phyloP scores from a whole-genome alignment of 1,284 basidiomycete species.

The Cryptococcus sp. region DNA sequence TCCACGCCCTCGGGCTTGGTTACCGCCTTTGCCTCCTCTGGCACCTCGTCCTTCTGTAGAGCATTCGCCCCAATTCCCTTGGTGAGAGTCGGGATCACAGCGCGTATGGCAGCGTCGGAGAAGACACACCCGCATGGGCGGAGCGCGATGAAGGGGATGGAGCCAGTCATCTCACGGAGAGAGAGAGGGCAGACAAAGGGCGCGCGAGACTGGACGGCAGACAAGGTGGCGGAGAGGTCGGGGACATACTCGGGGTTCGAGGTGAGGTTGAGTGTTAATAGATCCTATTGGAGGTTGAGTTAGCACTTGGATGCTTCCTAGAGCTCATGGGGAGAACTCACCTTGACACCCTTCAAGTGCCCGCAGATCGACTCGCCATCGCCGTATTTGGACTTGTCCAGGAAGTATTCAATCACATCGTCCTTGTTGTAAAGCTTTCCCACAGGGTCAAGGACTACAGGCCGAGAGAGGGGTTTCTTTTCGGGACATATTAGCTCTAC shows the following conservation, averaged over 20 bases:
- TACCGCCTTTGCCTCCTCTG: slow-evolving; percentile 20
- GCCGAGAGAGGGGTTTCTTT: slow-evolving; percentile 75
- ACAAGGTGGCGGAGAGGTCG: slow-evolving; percentile 28
- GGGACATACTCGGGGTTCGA: slow-evolving; percentile 59
- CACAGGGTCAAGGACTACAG: slow-evolving; percentile 80
- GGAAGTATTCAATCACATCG: slow-evolving; percentile 76
- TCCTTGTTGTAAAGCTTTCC: slow-evolving; percentile 95
- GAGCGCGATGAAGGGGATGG: slow-evolving; percentile 79
- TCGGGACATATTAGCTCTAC: neutral
- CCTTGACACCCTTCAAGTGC: slow-evolving; percentile 82
- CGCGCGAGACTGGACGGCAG: slow-evolving; percentile 54
- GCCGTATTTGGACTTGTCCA: slow-evolving; percentile 70
- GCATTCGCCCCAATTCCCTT: slow-evolving; percentile 15
- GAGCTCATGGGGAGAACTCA: slow-evolving; percentile 46
- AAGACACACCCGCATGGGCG: slow-evolving; percentile 76
- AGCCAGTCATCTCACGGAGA: slow-evolving; percentile 90
- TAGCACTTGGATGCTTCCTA: neutral
- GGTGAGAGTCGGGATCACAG: slow-evolving; percentile 39
- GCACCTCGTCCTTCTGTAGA: slow-evolving; percentile 12
- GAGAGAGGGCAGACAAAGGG: slow-evolving; percentile 84
- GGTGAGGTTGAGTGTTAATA: slow-evolving; percentile 74
- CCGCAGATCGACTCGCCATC: slow-evolving; percentile 81
- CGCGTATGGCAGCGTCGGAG: slow-evolving; percentile 39
- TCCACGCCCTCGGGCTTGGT: slow-evolving; percentile 7
- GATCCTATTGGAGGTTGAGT: slow-evolving; percentile 59